Conservation (phyloP, 129 eudicot genomes). For the Lactuca sativa region DNA sequence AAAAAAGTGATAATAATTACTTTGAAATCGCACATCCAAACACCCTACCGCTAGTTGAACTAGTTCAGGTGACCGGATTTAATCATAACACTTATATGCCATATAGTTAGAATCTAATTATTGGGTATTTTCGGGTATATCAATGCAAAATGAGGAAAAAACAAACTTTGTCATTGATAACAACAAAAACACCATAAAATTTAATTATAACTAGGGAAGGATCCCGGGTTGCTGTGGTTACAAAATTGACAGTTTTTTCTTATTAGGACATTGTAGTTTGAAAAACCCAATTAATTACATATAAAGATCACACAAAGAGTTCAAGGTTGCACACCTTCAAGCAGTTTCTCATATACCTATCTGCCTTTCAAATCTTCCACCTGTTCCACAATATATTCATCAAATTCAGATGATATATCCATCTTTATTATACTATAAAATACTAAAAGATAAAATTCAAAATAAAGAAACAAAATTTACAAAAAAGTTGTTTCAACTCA, state of each 20-base stretch:
- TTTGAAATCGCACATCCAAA: neutral
- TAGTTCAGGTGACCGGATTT: neutral
- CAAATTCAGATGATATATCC: neutral
- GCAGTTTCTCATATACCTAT: slow-evolving; percentile 95
- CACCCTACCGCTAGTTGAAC: neutral
- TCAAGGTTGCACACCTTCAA: slow-evolving; percentile 95
- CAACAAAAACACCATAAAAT: slow-evolving; percentile 12
- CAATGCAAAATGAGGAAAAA: neutral
- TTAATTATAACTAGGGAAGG: neutral
- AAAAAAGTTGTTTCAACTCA: slow-evolving; percentile 31
- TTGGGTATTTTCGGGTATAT: neutral
- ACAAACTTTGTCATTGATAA: neutral
- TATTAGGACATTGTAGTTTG: too few relatives aligned
- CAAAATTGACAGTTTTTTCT: too few relatives aligned
- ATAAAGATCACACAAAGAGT: neutral
- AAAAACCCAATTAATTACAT: neutral
- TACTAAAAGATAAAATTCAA: neutral
- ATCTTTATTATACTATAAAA: neutral
- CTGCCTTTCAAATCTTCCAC: slow-evolving; percentile 88
- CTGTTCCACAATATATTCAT: slow-evolving; percentile 29
- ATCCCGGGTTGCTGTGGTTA: too few relatives aligned
- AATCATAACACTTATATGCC: neutral
- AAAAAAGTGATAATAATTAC: neutral
- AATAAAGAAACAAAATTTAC: neutral
- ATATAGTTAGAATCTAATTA: too few relatives aligned